Base-by-base conservation (phyloP, 192 early-diverging fungal genomes). In the Podila epigama region DNA sequence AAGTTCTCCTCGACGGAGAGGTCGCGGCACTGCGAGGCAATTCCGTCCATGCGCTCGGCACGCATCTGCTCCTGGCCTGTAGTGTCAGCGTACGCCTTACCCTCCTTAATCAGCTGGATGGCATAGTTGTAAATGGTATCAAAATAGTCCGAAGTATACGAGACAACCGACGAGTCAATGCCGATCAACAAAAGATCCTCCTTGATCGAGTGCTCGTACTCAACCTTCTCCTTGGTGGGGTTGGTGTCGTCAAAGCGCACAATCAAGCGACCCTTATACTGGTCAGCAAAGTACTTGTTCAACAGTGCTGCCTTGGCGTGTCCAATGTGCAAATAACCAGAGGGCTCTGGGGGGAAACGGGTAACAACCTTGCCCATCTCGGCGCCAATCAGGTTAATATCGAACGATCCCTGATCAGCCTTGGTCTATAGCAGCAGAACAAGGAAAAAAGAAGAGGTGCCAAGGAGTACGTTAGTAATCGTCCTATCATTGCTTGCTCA, bases 201-300 rank as follows among this genome's bases (percentile, higher is more conserved):
- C 69, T 91, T 92, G 77, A 99, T 99, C 20, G 90, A 81, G 51
- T 97, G 90, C 85, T 99, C 95, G 60, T 95, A 99, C 86, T 99
- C 98, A 52, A 70, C 85, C 88, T 94, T 96, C 83, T 99, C 98
- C 84, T 99, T 99, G 52, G 72, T 84, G 13, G 98, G 98, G 79
- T 99, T 99, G 35, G 98, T 98, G 81, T 99, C 97, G 80, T 99
- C 98, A 60, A 99, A 98, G 25, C 98, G 92, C 60, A 98, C 81
- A 60, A 98, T 92, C 70, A 99, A 67, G 75, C 93, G 95, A 63
- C 98, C 98, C 51, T 93, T 86, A 84, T 98, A 96, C 25, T 82
- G 69, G 15, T 89, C 79, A 3, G 98, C 98, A 90, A 99, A 93
- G 86, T 96, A 93, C 75, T 99, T 93, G 86, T 98, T 99, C 57